phyloP scores from a whole-genome alignment of 2,329 filamentous ascomycete species.

The Colletotrichum chlorophyti region DNA sequence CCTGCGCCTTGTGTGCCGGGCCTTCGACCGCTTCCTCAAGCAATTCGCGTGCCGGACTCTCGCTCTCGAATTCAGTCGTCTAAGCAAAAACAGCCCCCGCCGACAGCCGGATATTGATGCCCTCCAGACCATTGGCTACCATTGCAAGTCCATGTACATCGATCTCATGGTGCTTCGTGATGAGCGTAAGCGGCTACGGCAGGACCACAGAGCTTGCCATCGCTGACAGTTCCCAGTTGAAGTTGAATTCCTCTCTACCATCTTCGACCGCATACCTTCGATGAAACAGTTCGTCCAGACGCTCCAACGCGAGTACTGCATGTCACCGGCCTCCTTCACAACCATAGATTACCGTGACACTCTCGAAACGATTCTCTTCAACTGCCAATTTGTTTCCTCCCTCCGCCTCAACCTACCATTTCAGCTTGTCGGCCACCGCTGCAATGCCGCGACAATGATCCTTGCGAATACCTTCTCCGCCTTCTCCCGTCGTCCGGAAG shows the following conservation, averaged over 20 bases:
- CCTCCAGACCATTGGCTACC: conserved; percentile 51
- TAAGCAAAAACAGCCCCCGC: conserved; percentile 44
- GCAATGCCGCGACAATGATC: conserved; percentile 56
- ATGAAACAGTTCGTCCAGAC: conserved; percentile 53
- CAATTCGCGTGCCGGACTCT: conserved; percentile 54
- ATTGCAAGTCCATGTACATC: conserved; percentile 57
- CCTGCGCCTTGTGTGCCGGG: conserved; percentile 56
- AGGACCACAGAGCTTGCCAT: neutral
- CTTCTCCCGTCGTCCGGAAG: conserved; percentile 52
- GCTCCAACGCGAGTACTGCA: conserved; percentile 53
- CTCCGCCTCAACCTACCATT: conserved; percentile 60
- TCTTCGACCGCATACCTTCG: conserved; percentile 53
- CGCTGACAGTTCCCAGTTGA: conserved; percentile 45
- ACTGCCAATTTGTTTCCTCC: conserved; percentile 51
- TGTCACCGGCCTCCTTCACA: conserved; percentile 56
- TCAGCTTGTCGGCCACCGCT: conserved; percentile 53
- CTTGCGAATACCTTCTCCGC: conserved; percentile 59
- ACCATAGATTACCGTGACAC: conserved; percentile 52
- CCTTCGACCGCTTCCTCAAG: conserved; percentile 55
- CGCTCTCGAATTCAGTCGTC: conserved; percentile 56
- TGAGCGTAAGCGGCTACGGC: conserved; percentile 44
- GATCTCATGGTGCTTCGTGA: conserved; percentile 61
- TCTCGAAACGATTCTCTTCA: conserved; percentile 50
- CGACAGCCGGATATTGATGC: conserved; percentile 45
- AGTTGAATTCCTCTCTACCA: conserved; percentile 52